Percentiles rank a stretch among this genome's conserved stretches.
Evolutionary conservation across 768 basidiomycete genomes (phyloP).

Genomic region (Tylopilus felleus): DNA sequence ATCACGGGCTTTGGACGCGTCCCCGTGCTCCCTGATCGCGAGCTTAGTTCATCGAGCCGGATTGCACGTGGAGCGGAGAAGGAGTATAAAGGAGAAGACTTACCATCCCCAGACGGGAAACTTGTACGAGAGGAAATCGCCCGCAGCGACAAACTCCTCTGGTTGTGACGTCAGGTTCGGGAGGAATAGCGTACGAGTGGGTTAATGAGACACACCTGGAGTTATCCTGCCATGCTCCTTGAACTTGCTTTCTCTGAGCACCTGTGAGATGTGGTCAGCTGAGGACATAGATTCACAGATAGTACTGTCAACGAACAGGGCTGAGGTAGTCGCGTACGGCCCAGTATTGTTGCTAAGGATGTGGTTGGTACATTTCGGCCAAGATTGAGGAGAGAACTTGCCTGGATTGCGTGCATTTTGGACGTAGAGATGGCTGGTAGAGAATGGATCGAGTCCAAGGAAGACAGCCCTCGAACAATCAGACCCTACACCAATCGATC

Average conservation of each 20-base stretch:
- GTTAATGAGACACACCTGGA: slow-evolving; percentile 56
- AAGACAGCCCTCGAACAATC: slow-evolving; percentile 24
- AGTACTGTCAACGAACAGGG: slow-evolving; percentile 54
- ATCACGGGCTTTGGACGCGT: slow-evolving; percentile 78
- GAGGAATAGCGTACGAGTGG: not conserved
- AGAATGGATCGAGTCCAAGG: slow-evolving; percentile 17
- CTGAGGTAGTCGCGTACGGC: slow-evolving; percentile 92
- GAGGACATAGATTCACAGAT: slow-evolving; percentile 18
- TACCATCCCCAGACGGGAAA: slow-evolving; percentile 98
- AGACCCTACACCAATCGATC: slow-evolving; percentile 32
- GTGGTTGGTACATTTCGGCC: not conserved
- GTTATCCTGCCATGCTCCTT: slow-evolving; percentile 97
- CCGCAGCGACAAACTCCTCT: slow-evolving; percentile 99
- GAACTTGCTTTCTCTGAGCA: slow-evolving; percentile 97
- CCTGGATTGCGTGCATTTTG: slow-evolving; percentile 51
- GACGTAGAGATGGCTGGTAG: slow-evolving; percentile 1
- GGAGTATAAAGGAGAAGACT: slow-evolving; percentile 22
- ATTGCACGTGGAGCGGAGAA: not conserved
- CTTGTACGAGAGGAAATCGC: slow-evolving; percentile 96
- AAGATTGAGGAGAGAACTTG: slow-evolving; percentile 2
- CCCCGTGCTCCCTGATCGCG: slow-evolving; percentile 81
- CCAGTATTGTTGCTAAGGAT: slow-evolving; percentile 81
- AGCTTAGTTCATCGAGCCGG: not conserved
- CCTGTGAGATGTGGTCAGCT: slow-evolving; percentile 47
- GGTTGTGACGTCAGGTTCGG: slow-evolving; percentile 11